These are phyloP conservation scores for Prunella vulgaris DNA, from an alignment of 257 asterid genomes.

Conservation along the genomic window DNA sequence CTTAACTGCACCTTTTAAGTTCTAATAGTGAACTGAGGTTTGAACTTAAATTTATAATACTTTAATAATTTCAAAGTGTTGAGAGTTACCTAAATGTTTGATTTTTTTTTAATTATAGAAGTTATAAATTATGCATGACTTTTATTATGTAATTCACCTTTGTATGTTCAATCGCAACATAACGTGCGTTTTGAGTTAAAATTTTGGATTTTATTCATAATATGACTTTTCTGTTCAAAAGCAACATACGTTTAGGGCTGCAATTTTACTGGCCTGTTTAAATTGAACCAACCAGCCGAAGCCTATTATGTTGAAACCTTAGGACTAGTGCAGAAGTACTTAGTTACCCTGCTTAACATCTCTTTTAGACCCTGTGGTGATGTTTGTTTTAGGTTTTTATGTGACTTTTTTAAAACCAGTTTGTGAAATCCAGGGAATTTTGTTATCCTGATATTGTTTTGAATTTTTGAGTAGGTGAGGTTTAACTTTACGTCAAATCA, in stretches of 20 bases:
- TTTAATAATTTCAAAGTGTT: not conserved
- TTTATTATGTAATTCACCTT: not conserved
- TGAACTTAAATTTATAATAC: not conserved
- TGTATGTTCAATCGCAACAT: not conserved
- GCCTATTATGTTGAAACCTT: not conserved
- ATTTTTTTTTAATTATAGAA: too few relatives aligned
- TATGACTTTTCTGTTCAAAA: not conserved
- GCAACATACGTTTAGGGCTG: not conserved
- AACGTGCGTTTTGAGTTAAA: not conserved
- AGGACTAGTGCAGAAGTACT: not conserved
- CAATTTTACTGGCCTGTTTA: not conserved
- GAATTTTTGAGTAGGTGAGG: too few relatives aligned
- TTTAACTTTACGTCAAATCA: too few relatives aligned
- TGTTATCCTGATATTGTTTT: too few relatives aligned
- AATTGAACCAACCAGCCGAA: not conserved
- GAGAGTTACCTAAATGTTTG: not conserved
- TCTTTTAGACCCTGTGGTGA: not conserved
- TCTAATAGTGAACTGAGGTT: not conserved
- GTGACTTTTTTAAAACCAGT: too few relatives aligned
- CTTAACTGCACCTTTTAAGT: not conserved
- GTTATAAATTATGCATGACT: not conserved
- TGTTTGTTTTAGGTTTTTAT: too few relatives aligned
- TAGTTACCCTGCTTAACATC: not conserved
- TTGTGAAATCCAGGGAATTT: too few relatives aligned
- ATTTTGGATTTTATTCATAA: not conserved